Percentiles rank a stretch among this genome's conserved stretches.
Evolutionary conservation across 192 early-diverging fungal species (phyloP).

Genomic region (Pilobolus umbonatus): DNA sequence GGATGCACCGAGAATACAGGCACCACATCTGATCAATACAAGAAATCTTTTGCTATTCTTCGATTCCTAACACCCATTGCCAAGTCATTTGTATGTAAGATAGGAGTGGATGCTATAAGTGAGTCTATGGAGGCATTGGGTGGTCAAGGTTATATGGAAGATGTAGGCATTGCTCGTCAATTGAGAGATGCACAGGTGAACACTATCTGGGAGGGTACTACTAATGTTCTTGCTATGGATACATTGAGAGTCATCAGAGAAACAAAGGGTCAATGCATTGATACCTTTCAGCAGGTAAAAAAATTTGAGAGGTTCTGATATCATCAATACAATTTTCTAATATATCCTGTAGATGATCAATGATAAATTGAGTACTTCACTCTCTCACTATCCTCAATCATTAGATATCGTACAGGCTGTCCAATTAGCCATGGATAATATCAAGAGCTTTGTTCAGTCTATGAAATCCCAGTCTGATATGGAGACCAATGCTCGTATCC

Average conservation of each 20-base stretch:
- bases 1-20: slow-evolving; percentile 44
- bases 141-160: slow-evolving; percentile 75
- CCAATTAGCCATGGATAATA: slow-evolving; percentile 20
- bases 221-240: slow-evolving; percentile 64
- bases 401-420: slow-evolving; percentile 29
- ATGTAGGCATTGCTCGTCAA: slow-evolving; percentile 51
- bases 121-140: slow-evolving; percentile 67
- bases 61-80: slow-evolving; percentile 64
- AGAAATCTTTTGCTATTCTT: slow-evolving; percentile 36
- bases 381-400: not conserved
- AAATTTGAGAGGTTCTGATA: not conserved
- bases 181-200: slow-evolving; percentile 65
- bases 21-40: slow-evolving; percentile 15
- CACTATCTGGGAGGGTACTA: slow-evolving; percentile 74
- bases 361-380: not conserved
- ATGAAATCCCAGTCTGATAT: slow-evolving; percentile 21
- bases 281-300: slow-evolving; percentile 31
- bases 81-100: slow-evolving; percentile 56
- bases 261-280: slow-evolving; percentile 39
- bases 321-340: not conserved
- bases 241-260: slow-evolving; percentile 49
- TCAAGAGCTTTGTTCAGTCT: slow-evolving; percentile 14
- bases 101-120: slow-evolving; percentile 37
- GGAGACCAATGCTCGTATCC: slow-evolving; percentile 42
- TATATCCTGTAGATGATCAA: not conserved